Evolutionary conservation across 768 basidiomycete genomes (phyloP).

Genomic region (Mycena crocata): DNA sequence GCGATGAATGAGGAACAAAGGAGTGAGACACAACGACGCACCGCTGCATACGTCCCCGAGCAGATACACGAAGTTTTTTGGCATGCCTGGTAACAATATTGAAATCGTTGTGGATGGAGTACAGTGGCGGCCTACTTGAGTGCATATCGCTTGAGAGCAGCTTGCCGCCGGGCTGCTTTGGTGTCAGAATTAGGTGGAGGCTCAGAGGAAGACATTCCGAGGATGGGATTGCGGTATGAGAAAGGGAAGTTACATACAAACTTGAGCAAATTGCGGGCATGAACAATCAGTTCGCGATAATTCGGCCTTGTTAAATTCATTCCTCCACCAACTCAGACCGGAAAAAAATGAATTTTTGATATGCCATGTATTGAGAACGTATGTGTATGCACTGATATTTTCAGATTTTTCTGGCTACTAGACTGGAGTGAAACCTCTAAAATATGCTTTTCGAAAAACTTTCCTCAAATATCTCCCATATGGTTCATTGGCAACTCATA

Average conservation of each 20-base stretch:
- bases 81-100: background rate
- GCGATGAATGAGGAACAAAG: background rate
- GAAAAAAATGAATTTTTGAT: background rate
- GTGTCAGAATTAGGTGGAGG: background rate
- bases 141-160: background rate
- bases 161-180: background rate
- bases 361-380: too few species aligned
- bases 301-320: background rate
- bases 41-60: conserved; percentile 1
- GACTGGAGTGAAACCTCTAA: too few species aligned
- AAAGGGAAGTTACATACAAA: background rate
- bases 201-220: background rate
- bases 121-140: background rate
- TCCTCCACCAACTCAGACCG: background rate
- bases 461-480: too few species aligned
- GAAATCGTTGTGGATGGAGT: background rate
- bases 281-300: conserved; percentile 5
- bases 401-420: too few species aligned
- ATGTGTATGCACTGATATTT: too few species aligned
- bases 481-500: too few species aligned
- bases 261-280: background rate
- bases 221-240: background rate
- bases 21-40: background rate
- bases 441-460: too few species aligned
- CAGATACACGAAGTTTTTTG: background rate